Conservation (phyloP, 1,284 basidiomycete species). For the Boletellus deceptivus region DNA sequence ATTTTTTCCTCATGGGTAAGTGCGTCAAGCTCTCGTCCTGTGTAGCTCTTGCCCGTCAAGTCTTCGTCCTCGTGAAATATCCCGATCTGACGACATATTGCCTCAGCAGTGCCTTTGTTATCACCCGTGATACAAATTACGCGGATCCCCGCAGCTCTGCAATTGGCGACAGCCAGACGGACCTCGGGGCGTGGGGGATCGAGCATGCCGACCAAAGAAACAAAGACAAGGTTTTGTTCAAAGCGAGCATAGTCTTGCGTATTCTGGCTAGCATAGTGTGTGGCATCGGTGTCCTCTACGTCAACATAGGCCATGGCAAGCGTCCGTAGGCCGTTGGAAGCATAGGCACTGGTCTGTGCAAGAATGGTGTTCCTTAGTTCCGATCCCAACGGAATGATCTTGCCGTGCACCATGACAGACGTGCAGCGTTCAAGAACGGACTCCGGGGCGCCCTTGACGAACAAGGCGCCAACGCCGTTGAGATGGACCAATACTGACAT, state of each 20-base stretch:
- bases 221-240: constrained; percentile 89
- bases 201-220: constrained; percentile 95
- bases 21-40: constrained; percentile 88
- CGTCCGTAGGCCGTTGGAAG: constrained; percentile 80
- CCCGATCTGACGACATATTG: constrained; percentile 94
- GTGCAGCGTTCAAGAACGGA: constrained; percentile 89
- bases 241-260: constrained; percentile 84
- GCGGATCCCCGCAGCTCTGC: constrained; percentile 90
- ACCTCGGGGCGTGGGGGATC: constrained; percentile 98
- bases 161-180: constrained; percentile 82
- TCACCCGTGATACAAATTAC: constrained; percentile 99
- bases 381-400: constrained; percentile 61
- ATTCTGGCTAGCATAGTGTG: constrained; percentile 78
- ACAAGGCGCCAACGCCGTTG: constrained; percentile 62
- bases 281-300: constrained; percentile 71
- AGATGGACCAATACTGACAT: constrained; percentile 90
- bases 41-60: constrained; percentile 89
- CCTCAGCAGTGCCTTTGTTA: constrained; percentile 97
- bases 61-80: constrained; percentile 86
- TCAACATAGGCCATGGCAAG: constrained; percentile 90
- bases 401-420: constrained; percentile 67
- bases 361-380: constrained; percentile 64
- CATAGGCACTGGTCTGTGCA: constrained; percentile 71
- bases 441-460: constrained; percentile 97
- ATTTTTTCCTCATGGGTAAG: constrained; percentile 81